Conservation (phyloP, 805 yeast genomes). For the Lachancea cidri region DNA sequence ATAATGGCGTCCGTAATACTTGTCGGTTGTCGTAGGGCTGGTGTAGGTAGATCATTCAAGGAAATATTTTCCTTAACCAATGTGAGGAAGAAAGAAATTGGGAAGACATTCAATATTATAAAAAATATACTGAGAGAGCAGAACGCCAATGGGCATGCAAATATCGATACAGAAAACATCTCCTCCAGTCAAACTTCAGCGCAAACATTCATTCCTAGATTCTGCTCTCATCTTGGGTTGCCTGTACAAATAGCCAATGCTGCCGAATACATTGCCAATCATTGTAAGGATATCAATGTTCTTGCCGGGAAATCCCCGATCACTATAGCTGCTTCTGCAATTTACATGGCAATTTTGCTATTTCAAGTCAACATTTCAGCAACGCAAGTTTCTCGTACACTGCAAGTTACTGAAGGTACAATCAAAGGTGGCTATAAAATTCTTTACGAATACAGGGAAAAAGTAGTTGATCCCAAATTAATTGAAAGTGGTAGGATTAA, state of each 20-base stretch:
- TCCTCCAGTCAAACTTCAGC: conserved; percentile 84
- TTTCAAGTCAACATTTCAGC: conserved; percentile 76
- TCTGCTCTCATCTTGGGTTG: conserved; percentile 91
- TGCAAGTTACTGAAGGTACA: conserved; percentile 97
- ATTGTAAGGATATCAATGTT: conserved; percentile 86
- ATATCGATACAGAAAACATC: conserved; percentile 41
- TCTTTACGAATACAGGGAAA: conserved; percentile 65
- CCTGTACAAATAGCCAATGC: conserved; percentile 81
- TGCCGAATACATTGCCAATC: conserved; percentile 87
- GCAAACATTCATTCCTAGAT: conserved; percentile 90
- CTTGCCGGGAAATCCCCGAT: conserved; percentile 96
- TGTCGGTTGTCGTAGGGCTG: conserved; percentile 90
- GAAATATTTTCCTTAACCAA: conserved; percentile 94
- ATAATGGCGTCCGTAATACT: conserved; percentile 96
- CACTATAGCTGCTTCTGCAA: conserved; percentile 95
- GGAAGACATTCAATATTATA: conserved; percentile 83
- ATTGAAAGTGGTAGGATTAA: conserved; percentile 28
- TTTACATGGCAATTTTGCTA: conserved; percentile 88
- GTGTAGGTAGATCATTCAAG: conserved; percentile 89
- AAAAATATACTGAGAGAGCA: conserved; percentile 55
- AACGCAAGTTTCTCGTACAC: conserved; percentile 76
- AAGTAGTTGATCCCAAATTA: conserved; percentile 44
- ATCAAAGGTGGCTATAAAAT: conserved; percentile 87
- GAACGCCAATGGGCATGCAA: conserved; percentile 34
- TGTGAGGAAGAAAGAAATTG: conserved; percentile 92